These are phyloP conservation scores for Naganishia vishniacii DNA, from an alignment of 768 basidiomycete genomes.

Conservation along the genomic window DNA sequence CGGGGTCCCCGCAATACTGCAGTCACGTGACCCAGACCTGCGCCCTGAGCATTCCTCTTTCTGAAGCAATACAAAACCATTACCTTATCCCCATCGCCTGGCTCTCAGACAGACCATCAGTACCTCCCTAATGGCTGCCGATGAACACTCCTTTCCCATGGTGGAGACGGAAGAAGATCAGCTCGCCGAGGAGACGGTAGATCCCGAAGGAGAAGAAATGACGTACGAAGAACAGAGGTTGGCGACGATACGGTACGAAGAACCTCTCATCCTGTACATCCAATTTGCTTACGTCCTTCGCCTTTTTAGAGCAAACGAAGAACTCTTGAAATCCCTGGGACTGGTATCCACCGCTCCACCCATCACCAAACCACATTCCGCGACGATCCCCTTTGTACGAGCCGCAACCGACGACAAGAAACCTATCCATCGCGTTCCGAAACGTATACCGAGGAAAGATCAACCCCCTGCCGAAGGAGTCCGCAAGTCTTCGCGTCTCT, in stretches of 20 bases:
- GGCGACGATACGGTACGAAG: constrained; percentile 39
- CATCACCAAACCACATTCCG: background rate
- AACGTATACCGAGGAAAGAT: background rate
- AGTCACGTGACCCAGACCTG: too few species aligned
- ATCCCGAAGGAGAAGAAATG: constrained; percentile 21
- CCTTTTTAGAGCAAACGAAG: constrained; percentile 27
- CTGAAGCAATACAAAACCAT: too few species aligned
- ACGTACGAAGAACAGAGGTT: constrained; percentile 38
- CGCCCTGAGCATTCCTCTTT: too few species aligned
- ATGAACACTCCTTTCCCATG: too few species aligned
- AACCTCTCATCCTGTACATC: background rate
- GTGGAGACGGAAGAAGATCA: too few species aligned
- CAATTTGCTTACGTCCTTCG: background rate
- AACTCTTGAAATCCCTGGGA: constrained; percentile 34
- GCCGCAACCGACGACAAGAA: background rate
- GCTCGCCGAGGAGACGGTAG: constrained; percentile 6
- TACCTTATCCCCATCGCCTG: too few species aligned
- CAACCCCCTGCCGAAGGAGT: background rate
- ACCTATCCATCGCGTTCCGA: background rate
- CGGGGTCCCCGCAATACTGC: background rate
- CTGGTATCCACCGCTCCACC: constrained; percentile 13
- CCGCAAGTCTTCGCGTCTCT: constrained; percentile 10
- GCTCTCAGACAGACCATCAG: too few species aligned
- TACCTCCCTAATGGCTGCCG: too few species aligned
- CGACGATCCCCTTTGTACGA: background rate